phyloP scores from a whole-genome alignment of 2,329 filamentous ascomycete genomes.

The Corynespora cassiicola region DNA sequence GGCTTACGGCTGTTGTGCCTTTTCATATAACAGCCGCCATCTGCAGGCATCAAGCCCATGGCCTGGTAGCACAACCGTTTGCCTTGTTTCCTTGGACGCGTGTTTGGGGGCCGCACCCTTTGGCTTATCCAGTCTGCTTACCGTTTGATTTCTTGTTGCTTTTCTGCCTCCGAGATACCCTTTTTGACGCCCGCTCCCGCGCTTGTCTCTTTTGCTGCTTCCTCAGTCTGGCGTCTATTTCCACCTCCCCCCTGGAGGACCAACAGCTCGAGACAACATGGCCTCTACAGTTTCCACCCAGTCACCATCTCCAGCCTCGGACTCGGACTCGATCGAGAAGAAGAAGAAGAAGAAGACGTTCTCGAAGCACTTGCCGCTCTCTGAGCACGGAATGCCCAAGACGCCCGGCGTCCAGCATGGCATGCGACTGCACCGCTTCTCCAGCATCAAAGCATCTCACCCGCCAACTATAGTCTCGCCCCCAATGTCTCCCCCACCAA shows the following conservation, averaged over 20 bases:
- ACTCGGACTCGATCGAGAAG: conserved; percentile 22
- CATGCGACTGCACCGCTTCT: conserved; percentile 36
- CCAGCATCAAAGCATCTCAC: conserved; percentile 23
- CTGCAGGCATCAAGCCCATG: conserved; percentile 30
- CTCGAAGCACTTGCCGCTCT: conserved; percentile 36
- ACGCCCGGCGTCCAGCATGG: too few species aligned
- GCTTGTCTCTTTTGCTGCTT: too few species aligned
- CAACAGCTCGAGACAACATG: too few species aligned
- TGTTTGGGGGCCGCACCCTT: conserved; percentile 26
- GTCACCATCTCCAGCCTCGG: conserved; percentile 26
- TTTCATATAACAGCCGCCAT: conserved; percentile 39
- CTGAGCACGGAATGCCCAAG: conserved; percentile 42
- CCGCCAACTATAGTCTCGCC: conserved; percentile 19
- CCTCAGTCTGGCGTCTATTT: background rate
- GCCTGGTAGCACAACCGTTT: conserved; percentile 33
- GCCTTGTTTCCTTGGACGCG: conserved; percentile 22
- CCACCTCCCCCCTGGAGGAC: background rate
- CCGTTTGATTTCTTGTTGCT: background rate
- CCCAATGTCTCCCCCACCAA: conserved; percentile 26
- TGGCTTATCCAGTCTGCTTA: conserved; percentile 15
- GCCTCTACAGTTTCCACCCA: conserved; percentile 27
- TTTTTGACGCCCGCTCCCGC: too few species aligned
- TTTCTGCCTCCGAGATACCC: too few species aligned
- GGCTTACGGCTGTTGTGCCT: conserved; percentile 25
- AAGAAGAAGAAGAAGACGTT: conserved; percentile 21